Evolutionary conservation across 2,329 filamentous ascomycete species (phyloP).

Genomic region (Ilyonectria robusta): DNA sequence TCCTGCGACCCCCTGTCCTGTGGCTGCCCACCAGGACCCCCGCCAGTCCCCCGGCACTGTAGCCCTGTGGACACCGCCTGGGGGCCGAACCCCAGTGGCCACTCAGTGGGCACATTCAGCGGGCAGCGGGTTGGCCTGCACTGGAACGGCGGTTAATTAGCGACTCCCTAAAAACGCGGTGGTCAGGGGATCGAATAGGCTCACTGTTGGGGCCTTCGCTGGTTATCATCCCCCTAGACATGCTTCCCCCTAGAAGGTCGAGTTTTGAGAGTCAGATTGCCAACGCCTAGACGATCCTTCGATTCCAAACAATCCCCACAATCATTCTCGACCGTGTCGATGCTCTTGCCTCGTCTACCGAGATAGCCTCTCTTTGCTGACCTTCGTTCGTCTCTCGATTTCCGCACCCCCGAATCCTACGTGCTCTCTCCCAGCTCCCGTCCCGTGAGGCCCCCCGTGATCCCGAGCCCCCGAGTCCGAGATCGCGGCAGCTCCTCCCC

Average conservation of each 20-base stretch:
- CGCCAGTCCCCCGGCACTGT: slow-evolving; percentile 23
- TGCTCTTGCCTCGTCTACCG: slow-evolving; percentile 32
- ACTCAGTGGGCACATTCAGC: slow-evolving; percentile 20
- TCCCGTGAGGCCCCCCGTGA: slow-evolving; percentile 18
- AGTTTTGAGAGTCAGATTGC: slow-evolving; percentile 37
- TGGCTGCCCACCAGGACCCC: slow-evolving; percentile 7
- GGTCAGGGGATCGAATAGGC: slow-evolving; percentile 33
- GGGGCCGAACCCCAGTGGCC: slow-evolving; percentile 18
- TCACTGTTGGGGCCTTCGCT: slow-evolving; percentile 22
- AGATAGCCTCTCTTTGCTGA: slow-evolving; percentile 31
- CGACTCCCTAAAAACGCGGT: slow-evolving; percentile 24
- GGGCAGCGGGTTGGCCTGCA: slow-evolving; percentile 19
- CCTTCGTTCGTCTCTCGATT: slow-evolving; percentile 19
- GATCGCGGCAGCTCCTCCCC: slow-evolving; percentile 28
- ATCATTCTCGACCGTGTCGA: slow-evolving; percentile 34
- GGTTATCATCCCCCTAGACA: slow-evolving; percentile 29
- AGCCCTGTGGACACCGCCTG: slow-evolving; percentile 29
- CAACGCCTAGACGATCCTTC: slow-evolving; percentile 24
- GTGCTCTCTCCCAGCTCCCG: slow-evolving; percentile 3
- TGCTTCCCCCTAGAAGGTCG: slow-evolving; percentile 41
- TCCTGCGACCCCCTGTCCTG: slow-evolving; percentile 1
- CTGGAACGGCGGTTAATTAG: slow-evolving; percentile 37
- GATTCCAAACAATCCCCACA: slow-evolving; percentile 39
- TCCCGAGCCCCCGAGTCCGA: slow-evolving; percentile 24
- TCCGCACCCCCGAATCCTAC: background rate